Evolutionary conservation across 352 stramenopile genomes (phyloP).

Genomic region (Pythium aquatile): DNA sequence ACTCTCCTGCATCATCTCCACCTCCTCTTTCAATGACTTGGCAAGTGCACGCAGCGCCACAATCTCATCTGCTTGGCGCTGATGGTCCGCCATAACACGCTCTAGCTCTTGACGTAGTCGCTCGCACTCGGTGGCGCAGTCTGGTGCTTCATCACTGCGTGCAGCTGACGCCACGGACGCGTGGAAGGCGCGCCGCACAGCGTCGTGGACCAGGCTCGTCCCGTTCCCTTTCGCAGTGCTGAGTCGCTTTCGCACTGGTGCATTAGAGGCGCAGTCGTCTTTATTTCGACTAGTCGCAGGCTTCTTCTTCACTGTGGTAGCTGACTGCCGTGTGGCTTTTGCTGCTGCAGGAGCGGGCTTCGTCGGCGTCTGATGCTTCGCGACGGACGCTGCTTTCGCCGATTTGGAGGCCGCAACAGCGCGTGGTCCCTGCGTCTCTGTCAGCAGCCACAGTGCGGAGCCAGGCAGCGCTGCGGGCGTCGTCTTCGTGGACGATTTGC

Average conservation of each 20-base stretch:
- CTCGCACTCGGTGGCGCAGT: slow-evolving; percentile 34
- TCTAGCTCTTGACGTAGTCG: slow-evolving; percentile 50
- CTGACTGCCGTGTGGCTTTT: not conserved
- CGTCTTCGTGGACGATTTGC: not conserved
- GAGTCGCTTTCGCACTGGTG: not conserved
- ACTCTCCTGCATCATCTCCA: slow-evolving; percentile 40
- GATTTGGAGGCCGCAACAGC: not conserved
- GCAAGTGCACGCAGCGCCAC: slow-evolving; percentile 53
- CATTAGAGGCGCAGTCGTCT: not conserved
- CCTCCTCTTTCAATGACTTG: slow-evolving; percentile 52
- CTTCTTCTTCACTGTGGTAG: not conserved
- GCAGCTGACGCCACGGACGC: not conserved
- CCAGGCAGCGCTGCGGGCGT: not conserved
- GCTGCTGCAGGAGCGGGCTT: not conserved
- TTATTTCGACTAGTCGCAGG: not conserved
- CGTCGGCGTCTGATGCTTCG: not conserved
- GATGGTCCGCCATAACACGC: slow-evolving; percentile 40
- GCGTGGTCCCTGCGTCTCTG: not conserved
- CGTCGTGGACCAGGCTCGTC: slow-evolving; percentile 21
- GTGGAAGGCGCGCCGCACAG: slow-evolving; percentile 8
- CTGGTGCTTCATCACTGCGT: not conserved
- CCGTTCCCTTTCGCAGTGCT: not conserved
- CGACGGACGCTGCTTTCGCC: not conserved
- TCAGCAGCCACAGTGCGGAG: not conserved
- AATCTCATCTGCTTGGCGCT: slow-evolving; percentile 59